These are phyloP conservation scores for Colletotrichum falcatum DNA, from an alignment of 2,329 filamentous ascomycete genomes.

Conservation along the genomic window DNA sequence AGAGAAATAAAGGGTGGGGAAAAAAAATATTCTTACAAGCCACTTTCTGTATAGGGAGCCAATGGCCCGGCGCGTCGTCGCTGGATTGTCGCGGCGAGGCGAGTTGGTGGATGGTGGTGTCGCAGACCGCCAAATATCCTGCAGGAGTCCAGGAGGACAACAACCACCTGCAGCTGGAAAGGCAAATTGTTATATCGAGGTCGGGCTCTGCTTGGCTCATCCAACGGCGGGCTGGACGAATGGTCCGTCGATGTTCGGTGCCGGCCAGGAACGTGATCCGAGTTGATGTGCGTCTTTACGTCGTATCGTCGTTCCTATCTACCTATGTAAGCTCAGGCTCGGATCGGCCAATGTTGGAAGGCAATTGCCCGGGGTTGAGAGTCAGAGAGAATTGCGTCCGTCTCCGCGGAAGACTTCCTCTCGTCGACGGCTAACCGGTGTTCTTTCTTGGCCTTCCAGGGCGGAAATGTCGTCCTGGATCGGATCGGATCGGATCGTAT, in stretches of 20 bases:
- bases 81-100: conserved; percentile 35
- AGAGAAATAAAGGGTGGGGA: too few species aligned
- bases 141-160: conserved; percentile 26
- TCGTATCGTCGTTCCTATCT: not conserved
- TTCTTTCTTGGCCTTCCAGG: not conserved
- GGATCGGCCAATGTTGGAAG: not conserved
- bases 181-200: not conserved
- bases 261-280: conserved; percentile 6
- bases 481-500: not conserved
- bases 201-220: conserved; percentile 14
- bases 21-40: conserved; percentile 32
- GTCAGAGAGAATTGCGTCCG: not conserved
- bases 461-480: not conserved
- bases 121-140: conserved; percentile 39
- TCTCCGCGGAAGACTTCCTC: not conserved
- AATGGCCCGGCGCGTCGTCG: conserved; percentile 28
- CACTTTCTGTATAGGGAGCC: conserved; percentile 33
- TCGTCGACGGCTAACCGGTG: not conserved
- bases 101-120: conserved; percentile 32
- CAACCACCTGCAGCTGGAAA: conserved; percentile 8
- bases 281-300: not conserved
- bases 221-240: not conserved
- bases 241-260: not conserved
- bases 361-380: not conserved
- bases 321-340: not conserved